A percentile compares a stretch with the other conserved stretches of the same genome.
phyloP scores from a whole-genome alignment of 352 stramenopile genomes.

The Discostella stelligera region DNA sequence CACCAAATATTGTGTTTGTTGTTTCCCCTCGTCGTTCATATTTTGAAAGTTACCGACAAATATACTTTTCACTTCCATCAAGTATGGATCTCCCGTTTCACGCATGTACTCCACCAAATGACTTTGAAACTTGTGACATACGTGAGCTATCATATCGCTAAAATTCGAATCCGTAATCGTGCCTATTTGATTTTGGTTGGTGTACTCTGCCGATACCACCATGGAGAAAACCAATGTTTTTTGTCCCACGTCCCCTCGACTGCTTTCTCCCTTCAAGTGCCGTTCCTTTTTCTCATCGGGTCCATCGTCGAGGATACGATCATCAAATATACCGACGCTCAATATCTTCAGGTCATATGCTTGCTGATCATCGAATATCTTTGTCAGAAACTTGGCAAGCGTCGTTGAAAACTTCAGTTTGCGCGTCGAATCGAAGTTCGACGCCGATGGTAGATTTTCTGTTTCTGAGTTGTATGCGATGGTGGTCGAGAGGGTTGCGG shows the following conservation, averaged over 20 bases:
- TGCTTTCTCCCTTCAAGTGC: background rate
- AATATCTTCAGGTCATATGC: conserved; percentile 47
- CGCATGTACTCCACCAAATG: conserved; percentile 38
- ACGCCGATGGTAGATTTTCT: background rate
- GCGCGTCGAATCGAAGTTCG: conserved; percentile 18
- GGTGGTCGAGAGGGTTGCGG: conserved; percentile 26
- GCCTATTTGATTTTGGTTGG: conserved; percentile 8
- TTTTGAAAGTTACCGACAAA: conserved; percentile 24
- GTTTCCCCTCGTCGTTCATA: background rate
- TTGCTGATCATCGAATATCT: conserved; percentile 44
- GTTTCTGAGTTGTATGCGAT: conserved; percentile 15
- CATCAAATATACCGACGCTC: conserved; percentile 42
- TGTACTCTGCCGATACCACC: conserved; percentile 36
- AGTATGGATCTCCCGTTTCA: conserved; percentile 43
- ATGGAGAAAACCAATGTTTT: conserved; percentile 26
- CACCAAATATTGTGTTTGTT: background rate
- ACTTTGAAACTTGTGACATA: conserved; percentile 43
- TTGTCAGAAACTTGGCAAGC: conserved; percentile 31
- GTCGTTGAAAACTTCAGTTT: conserved; percentile 22
- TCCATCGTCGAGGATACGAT: conserved; percentile 22
- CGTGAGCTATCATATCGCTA: conserved; percentile 38
- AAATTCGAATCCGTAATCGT: conserved; percentile 28
- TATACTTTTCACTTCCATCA: conserved; percentile 34
- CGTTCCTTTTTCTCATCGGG: background rate
- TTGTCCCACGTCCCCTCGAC: background rate